phyloP scores from a whole-genome alignment of 2,329 filamentous ascomycete species.

The Ceratocystis cubensis region DNA sequence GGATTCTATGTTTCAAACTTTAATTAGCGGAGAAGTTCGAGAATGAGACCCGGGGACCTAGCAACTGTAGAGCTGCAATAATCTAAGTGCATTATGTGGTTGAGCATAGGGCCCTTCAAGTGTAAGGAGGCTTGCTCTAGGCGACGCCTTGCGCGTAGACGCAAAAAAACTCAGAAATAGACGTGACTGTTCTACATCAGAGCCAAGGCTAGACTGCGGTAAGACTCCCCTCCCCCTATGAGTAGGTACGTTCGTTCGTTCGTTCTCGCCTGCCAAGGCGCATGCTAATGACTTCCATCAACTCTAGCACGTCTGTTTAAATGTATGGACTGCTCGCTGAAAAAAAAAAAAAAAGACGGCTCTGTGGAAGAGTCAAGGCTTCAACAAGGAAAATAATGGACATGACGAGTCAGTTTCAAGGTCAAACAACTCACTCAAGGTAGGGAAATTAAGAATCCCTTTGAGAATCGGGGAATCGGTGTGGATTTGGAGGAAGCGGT shows the following conservation, averaged over 20 bases:
- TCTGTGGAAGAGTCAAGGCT: background rate
- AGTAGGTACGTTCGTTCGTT: too few species aligned
- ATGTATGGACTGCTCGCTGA: background rate
- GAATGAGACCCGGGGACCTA: background rate
- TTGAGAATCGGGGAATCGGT: background rate
- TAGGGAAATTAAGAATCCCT: slow-evolving; percentile 1
- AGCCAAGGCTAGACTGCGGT: too few species aligned
- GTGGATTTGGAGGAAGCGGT: background rate
- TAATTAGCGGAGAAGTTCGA: slow-evolving; percentile 1
- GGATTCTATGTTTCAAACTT: slow-evolving; percentile 8
- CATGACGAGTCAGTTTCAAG: slow-evolving; percentile 2
- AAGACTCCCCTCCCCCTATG: too few species aligned
- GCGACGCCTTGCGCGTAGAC: too few species aligned
- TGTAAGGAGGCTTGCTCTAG: background rate
- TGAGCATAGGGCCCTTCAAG: too few species aligned
- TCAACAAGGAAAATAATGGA: background rate
- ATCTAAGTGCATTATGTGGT: background rate
- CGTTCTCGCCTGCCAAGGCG: too few species aligned
- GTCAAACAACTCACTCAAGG: slow-evolving; percentile 2
- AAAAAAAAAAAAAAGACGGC: background rate
- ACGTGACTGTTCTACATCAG: too few species aligned
- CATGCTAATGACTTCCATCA: too few species aligned
- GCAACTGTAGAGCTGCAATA: background rate
- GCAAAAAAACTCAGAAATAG: too few species aligned
- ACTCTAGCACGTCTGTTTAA: too few species aligned